Conservation (phyloP, 352 stramenopile species). For the Phytophthora niederhauseri region DNA sequence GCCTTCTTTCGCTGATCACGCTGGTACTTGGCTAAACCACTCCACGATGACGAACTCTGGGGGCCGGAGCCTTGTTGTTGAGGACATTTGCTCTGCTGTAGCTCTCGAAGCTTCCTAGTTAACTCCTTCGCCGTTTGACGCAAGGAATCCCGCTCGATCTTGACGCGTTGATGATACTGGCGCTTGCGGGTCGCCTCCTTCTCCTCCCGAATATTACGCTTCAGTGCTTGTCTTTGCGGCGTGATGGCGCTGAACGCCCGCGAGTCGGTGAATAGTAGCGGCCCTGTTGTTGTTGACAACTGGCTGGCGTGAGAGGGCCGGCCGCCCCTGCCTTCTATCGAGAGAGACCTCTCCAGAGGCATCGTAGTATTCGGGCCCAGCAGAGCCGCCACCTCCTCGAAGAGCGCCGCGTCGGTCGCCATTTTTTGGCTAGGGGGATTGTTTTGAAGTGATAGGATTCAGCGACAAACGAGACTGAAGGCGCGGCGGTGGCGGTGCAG, state of each 20-base stretch:
- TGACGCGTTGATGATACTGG: slow-evolving; percentile 20
- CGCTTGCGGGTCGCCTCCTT: slow-evolving; percentile 22
- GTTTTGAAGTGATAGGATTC: background rate
- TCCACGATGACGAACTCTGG: background rate
- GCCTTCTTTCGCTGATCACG: background rate
- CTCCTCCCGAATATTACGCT: slow-evolving; percentile 10
- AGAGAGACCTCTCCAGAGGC: background rate
- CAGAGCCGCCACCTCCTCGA: background rate
- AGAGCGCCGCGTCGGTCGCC: background rate
- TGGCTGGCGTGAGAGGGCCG: background rate
- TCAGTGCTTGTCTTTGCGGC: background rate
- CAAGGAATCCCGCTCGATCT: slow-evolving; percentile 16
- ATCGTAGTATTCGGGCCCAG: background rate
- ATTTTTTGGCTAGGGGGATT: background rate
- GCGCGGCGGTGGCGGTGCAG: background rate
- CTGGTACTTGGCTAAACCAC: background rate
- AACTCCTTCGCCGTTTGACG: slow-evolving; percentile 1
- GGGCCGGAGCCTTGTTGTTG: background rate
- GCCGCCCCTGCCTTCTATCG: background rate
- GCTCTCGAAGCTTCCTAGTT: background rate
- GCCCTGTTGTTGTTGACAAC: background rate
- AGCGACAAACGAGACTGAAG: background rate
- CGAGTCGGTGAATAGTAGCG: background rate
- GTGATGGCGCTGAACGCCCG: background rate
- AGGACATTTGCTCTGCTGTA: background rate